phyloP scores from a whole-genome alignment of 2,329 filamentous ascomycete genomes.

The Thelonectria discophora region DNA sequence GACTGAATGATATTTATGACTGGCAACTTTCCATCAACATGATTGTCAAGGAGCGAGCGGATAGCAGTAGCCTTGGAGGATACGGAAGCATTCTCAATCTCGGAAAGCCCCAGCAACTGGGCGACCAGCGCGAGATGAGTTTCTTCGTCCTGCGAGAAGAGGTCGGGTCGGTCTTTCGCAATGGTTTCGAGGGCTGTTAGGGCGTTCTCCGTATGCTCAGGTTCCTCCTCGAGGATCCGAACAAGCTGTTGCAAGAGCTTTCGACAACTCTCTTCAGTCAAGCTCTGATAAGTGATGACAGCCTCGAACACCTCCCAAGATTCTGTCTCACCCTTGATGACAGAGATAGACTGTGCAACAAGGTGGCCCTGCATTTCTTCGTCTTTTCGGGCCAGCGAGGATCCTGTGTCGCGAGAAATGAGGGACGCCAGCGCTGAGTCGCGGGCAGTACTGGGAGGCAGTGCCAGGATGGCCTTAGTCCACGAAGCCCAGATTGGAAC shows the following conservation, averaged over 20 bases:
- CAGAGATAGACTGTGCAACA: conserved; percentile 50
- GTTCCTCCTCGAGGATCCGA: conserved; percentile 42
- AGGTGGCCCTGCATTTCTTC: conserved; percentile 59
- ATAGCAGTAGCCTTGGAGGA: conserved; percentile 55
- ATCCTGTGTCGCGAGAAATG: conserved; percentile 55
- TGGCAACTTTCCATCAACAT: conserved; percentile 53
- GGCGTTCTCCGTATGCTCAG: conserved; percentile 41
- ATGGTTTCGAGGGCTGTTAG: conserved; percentile 60
- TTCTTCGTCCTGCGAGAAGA: conserved; percentile 56
- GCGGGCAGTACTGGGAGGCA: conserved; percentile 35
- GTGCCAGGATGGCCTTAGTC: conserved; percentile 52
- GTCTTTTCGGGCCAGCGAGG: conserved; percentile 50
- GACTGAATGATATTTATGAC: conserved; percentile 62
- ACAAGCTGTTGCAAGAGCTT: conserved; percentile 49
- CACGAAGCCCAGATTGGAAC: conserved; percentile 56
- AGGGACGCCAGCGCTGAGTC: conserved; percentile 54
- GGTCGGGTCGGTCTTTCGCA: conserved; percentile 53
- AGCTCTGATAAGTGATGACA: conserved; percentile 53
- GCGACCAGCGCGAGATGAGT: conserved; percentile 61
- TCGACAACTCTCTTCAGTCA: conserved; percentile 49
- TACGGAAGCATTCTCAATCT: conserved; percentile 53
- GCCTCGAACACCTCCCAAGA: conserved; percentile 60
- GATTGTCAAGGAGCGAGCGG: conserved; percentile 56
- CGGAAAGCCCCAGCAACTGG: conserved; percentile 62
- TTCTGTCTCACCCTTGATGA: conserved; percentile 45